Base-by-base conservation (phyloP, 2,329 filamentous ascomycete species). In the Aspergillus intermedius region DNA sequence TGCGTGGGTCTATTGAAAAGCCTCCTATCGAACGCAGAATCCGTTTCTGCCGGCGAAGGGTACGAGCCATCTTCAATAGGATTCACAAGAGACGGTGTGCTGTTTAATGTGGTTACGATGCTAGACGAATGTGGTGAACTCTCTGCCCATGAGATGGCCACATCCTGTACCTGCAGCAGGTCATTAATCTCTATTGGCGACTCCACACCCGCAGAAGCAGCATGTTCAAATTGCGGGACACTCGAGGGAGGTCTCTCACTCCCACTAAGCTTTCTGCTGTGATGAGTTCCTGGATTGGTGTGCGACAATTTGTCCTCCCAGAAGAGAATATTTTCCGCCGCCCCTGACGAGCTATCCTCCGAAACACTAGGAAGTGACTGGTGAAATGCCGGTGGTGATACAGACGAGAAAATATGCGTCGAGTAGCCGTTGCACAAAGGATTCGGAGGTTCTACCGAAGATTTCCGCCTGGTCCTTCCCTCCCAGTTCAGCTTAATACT, bases 401-500 rank as follows among this genome's bases (percentile, higher is more conserved):
- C 42, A 30, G 54, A 55, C 15, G 53, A 47, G 35, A 51, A 47
- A 28, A 54, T 53, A 41, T 53, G 49, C 5, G 46, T 48, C 19
- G 54, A 59, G 15, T 50, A 50, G 34, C 57, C 54, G 53, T 56
- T 61, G 12, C 62, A 60, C 42, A 40, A 5, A 22, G 65, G 62
- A 30, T 49, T 54, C 4, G 63, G 58, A 6, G 64, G 66, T 44
- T 64, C 72, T 60, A 56, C 68, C 54, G 55, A 75, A 70, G 45
- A 70, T 52, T 77, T 77, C 67, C 79, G 81, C 62, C 81, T 84
- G 44, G 78, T 77, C 49, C 87, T 79, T 4, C 87, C 86, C 51
- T 86, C 84, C 88, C 88, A 91, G 60, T 91, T 91, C 55, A 91
- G 72, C 28, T 86, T 79, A 58, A 91, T 87, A 59, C 82, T 87